A percentile compares a stretch with the other conserved stretches of the same genome.
These are phyloP conservation scores for Kwoniella dendrophila DNA, from an alignment of 768 basidiomycete species.

Conservation along the genomic window DNA sequence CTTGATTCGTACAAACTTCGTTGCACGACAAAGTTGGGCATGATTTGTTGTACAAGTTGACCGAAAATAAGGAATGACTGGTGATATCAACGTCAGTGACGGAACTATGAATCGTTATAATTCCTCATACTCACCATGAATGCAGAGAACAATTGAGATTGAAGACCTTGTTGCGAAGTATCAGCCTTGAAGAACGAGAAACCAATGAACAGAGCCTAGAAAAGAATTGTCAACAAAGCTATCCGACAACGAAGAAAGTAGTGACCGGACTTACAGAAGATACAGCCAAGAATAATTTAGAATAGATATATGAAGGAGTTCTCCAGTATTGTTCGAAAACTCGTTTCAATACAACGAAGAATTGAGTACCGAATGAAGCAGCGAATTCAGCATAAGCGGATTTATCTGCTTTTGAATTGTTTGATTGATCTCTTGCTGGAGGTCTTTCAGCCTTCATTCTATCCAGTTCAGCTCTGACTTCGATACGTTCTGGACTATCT, in stretches of 20 bases:
- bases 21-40: conserved; percentile 55
- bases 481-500: conserved; percentile 62
- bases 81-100: conserved; percentile 11
- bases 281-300: conserved; percentile 53
- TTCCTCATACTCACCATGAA: conserved; percentile 42
- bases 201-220: conserved; percentile 50
- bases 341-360: conserved; percentile 46
- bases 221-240: neutral
- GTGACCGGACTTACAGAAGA: conserved; percentile 29
- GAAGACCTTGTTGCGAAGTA: conserved; percentile 52
- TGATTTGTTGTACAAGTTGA: conserved; percentile 54
- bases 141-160: conserved; percentile 53
- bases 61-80: conserved; percentile 53
- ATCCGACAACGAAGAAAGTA: neutral
- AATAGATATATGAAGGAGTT: conserved; percentile 56
- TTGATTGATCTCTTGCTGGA: conserved; percentile 36
- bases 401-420: conserved; percentile 57
- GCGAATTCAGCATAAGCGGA: conserved; percentile 46
- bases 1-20: conserved; percentile 55
- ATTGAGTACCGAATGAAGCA: conserved; percentile 40
- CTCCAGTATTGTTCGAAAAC: conserved; percentile 58
- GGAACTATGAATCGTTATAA: neutral
- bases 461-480: conserved; percentile 62
- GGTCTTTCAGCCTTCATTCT: conserved; percentile 60
- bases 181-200: conserved; percentile 57